phyloP scores from a whole-genome alignment of 805 yeast species.

The Zygosaccharomyces gambellarensis region DNA sequence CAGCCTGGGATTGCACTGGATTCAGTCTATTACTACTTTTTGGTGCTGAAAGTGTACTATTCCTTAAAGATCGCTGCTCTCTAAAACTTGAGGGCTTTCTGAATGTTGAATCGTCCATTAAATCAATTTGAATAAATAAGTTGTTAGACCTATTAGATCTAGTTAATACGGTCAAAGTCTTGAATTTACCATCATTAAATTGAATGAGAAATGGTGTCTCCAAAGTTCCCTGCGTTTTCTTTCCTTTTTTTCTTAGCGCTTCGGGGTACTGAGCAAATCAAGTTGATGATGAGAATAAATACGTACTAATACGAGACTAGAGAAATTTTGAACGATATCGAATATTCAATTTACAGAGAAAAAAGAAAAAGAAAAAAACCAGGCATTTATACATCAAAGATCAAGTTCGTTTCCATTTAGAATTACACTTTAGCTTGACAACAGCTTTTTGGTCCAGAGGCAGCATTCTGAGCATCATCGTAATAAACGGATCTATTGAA shows the following conservation, averaged over 20 bases:
- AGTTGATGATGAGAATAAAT: too few relatives aligned
- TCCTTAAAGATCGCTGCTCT: slow-evolving; percentile 1
- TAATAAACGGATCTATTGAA: slow-evolving; percentile 58
- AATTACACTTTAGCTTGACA: slow-evolving; percentile 17
- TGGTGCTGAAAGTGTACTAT: slow-evolving; percentile 2
- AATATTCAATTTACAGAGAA: neutral
- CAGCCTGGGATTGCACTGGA: slow-evolving; percentile 13
- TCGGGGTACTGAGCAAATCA: too few relatives aligned
- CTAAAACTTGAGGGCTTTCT: slow-evolving; percentile 5
- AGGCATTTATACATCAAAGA: neutral
- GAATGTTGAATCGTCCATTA: neutral
- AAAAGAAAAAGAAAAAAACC: neutral
- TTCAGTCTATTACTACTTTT: neutral
- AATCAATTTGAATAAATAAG: neutral
- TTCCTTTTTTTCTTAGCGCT: too few relatives aligned
- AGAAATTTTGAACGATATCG: too few relatives aligned
- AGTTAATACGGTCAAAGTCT: neutral
- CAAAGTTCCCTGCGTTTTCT: too few relatives aligned
- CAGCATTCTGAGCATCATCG: slow-evolving; percentile 26
- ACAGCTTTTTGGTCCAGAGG: slow-evolving; percentile 11
- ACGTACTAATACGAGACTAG: too few relatives aligned
- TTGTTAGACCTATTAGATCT: neutral
- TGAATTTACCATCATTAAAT: neutral
- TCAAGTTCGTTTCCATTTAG: neutral
- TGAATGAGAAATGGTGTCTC: too few relatives aligned